A percentile compares a stretch with the other conserved stretches of the same genome.
Conservation (phyloP, 2,329 filamentous ascomycete genomes). For the Fusarium coffeatum region DNA sequence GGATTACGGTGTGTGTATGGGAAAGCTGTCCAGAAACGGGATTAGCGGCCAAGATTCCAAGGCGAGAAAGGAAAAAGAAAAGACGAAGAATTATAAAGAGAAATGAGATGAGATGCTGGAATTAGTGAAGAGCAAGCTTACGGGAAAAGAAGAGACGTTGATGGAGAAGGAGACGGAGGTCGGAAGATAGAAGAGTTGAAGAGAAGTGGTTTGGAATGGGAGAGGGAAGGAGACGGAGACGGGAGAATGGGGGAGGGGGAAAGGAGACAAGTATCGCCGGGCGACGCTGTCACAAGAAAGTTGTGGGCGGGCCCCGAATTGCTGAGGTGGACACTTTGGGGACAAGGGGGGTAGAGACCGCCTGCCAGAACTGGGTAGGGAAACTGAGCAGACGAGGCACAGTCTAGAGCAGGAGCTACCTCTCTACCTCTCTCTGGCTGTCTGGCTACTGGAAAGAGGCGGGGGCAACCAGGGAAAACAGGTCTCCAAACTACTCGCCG, state of each 20-base stretch:
- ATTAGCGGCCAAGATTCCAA: slow-evolving; percentile 45
- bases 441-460: slow-evolving; percentile 22
- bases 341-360: slow-evolving; percentile 43
- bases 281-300: slow-evolving; percentile 52
- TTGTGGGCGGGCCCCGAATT: slow-evolving; percentile 52
- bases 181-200: slow-evolving; percentile 47
- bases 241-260: slow-evolving; percentile 47
- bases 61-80: slow-evolving; percentile 37
- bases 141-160: slow-evolving; percentile 46
- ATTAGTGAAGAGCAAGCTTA: slow-evolving; percentile 41
- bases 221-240: slow-evolving; percentile 46
- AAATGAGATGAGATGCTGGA: slow-evolving; percentile 27
- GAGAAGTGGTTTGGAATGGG: slow-evolving; percentile 46
- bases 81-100: slow-evolving; percentile 37
- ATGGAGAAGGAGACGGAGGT: slow-evolving; percentile 49
- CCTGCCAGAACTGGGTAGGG: slow-evolving; percentile 43
- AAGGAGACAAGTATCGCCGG: slow-evolving; percentile 52
- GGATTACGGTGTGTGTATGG: slow-evolving; percentile 53
- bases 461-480: slow-evolving; percentile 39
- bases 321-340: slow-evolving; percentile 48
- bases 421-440: background rate
- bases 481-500: slow-evolving; percentile 44
- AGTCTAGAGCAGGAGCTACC: slow-evolving; percentile 37
- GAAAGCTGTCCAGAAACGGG: slow-evolving; percentile 51
- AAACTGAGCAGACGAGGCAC: slow-evolving; percentile 33